phyloP scores from a whole-genome alignment of 2,329 filamentous ascomycete species.

The Alternaria brassicae region DNA sequence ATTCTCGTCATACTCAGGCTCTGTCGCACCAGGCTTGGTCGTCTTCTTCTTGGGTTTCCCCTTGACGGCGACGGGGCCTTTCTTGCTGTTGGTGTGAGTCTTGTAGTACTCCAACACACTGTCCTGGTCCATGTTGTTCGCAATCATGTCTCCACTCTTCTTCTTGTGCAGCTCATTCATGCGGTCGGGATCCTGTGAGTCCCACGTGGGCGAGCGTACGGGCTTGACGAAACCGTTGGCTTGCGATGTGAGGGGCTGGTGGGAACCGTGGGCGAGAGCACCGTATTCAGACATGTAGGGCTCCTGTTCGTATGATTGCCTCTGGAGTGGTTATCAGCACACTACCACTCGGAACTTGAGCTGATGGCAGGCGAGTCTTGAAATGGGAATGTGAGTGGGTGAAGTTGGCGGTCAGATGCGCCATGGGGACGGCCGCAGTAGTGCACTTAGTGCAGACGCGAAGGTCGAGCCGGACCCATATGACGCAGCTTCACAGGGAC shows the following conservation, averaged over 20 bases:
- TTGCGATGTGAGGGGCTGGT: constrained; percentile 46
- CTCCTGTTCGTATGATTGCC: constrained; percentile 40
- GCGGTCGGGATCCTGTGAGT: constrained; percentile 45
- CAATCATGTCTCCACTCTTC: constrained; percentile 52
- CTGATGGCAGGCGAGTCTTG: neutral
- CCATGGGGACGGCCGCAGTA: constrained; percentile 32
- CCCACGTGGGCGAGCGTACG: constrained; percentile 40
- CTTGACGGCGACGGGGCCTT: constrained; percentile 23
- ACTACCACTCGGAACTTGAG: constrained; percentile 1
- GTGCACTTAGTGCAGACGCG: constrained; percentile 22
- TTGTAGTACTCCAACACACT: constrained; percentile 57
- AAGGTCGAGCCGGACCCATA: constrained; percentile 12
- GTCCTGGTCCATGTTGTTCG: constrained; percentile 55
- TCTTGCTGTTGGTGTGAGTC: constrained; percentile 26
- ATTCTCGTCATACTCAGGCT: constrained; percentile 61
- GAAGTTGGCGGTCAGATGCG: constrained; percentile 31
- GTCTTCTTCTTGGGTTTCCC: constrained; percentile 41
- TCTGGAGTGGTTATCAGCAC: constrained; percentile 39
- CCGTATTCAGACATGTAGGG: constrained; percentile 48
- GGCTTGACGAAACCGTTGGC: constrained; percentile 44
- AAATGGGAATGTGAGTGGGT: neutral
- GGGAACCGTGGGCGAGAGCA: constrained; percentile 35
- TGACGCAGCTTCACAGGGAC: constrained; percentile 16
- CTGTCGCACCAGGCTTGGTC: constrained; percentile 21
- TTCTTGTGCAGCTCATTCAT: constrained; percentile 50